Conservation (phyloP, 345 rosid genomes). For the Bruguiera parviflora region DNA sequence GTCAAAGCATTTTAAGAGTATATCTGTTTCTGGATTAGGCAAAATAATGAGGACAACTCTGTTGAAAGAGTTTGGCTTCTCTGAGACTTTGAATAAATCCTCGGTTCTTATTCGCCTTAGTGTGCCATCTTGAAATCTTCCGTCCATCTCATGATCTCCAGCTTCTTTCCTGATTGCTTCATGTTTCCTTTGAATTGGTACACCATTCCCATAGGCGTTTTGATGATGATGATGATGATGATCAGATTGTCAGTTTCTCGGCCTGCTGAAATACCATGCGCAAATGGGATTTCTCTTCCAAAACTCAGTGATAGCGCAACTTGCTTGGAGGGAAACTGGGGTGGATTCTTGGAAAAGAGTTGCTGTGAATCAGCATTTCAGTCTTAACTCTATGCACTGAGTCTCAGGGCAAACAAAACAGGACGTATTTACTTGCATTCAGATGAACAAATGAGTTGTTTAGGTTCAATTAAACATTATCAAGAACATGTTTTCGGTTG, state of each 20-base stretch:
- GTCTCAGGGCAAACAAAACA: conserved; percentile 31
- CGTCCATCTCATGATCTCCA: too few species aligned
- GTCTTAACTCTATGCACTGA: conserved; percentile 32
- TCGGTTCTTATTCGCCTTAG: too few species aligned
- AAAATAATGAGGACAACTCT: too few species aligned
- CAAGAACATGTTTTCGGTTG: conserved; percentile 27
- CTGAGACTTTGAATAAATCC: too few species aligned
- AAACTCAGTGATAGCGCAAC: background rate
- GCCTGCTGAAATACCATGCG: conserved; percentile 19
- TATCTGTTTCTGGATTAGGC: too few species aligned
- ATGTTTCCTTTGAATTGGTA: background rate
- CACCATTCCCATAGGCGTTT: conserved; percentile 4
- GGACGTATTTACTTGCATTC: conserved; percentile 32
- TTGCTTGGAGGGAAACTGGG: conserved; percentile 38
- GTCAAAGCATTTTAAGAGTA: too few species aligned
- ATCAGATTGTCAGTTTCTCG: conserved; percentile 18
- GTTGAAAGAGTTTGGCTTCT: too few species aligned
- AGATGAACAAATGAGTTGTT: conserved; percentile 34
- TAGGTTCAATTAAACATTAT: conserved; percentile 20
- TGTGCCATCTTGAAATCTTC: too few species aligned
- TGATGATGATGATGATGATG: conserved; percentile 5
- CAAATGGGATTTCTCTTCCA: conserved; percentile 17
- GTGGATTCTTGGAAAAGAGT: conserved; percentile 30
- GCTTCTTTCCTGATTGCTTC: background rate
- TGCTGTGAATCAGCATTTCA: conserved; percentile 33